Evolutionary conservation across 1,284 basidiomycete species (phyloP).

Genomic region (Ustilago xerochloae): DNA sequence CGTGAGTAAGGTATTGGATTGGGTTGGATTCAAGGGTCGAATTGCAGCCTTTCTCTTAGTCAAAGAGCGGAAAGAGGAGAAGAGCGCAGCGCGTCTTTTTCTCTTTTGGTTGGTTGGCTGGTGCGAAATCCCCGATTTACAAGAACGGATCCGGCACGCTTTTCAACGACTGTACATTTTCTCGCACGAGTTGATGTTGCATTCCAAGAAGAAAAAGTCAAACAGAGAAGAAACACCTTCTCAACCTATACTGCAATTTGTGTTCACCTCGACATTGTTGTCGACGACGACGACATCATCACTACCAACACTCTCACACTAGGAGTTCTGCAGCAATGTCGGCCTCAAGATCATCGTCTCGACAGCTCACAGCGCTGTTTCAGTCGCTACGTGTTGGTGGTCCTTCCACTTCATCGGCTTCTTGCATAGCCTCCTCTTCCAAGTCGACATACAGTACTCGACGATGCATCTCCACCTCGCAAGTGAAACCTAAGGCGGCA

Average conservation of each 20-base stretch:
- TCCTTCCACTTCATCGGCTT: constrained; percentile 6
- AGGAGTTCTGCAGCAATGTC: constrained; percentile 10
- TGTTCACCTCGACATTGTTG: neutral
- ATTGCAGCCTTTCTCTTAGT: too few species aligned
- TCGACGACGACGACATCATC: neutral
- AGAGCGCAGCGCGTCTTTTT: neutral
- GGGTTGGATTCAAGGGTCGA: neutral
- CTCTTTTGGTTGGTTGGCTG: constrained; percentile 10
- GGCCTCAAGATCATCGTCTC: constrained; percentile 16
- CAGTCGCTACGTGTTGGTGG: constrained; percentile 32
- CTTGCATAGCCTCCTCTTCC: constrained; percentile 9
- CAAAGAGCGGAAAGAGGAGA: neutral
- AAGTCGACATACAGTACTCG: constrained; percentile 2
- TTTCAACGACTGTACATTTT: neutral
- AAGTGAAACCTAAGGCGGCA: constrained; percentile 2
- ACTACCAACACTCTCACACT: neutral
- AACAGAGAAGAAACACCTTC: constrained; percentile 9
- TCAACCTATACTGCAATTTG: too few species aligned
- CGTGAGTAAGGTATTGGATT: neutral
- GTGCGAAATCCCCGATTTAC: constrained; percentile 28
- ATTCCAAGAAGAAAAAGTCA: neutral
- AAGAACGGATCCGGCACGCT: constrained; percentile 22
- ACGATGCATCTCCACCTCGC: constrained; percentile 39
- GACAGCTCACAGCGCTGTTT: constrained; percentile 34
- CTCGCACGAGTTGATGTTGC: constrained; percentile 14